Base-by-base conservation (phyloP, 2,329 filamentous ascomycete genomes). In the Arthrinium puccinioides region DNA sequence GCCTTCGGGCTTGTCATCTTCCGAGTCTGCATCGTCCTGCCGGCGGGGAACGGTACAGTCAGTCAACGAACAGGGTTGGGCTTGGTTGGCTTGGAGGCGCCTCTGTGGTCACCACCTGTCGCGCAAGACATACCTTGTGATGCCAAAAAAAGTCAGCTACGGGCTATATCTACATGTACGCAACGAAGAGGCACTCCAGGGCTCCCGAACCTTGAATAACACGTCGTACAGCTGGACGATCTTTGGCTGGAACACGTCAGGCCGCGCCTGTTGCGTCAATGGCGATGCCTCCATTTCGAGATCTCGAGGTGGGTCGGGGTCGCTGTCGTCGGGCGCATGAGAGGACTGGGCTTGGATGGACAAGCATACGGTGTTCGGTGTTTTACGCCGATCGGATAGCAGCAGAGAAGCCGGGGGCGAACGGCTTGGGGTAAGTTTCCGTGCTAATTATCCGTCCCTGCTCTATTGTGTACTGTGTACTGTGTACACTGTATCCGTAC, bases 221-320 rank as follows among this genome's bases (percentile, higher is more conserved):
- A 77, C 74, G 53, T 89, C 79, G 63, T 98, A 98, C 36, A 97
- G 78, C 60, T 84, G 75, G 43, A 94, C 84, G 49, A 98, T 86
- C 68, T 98, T 98, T 38, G 86, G 90, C 63, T 94, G 84, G 59
- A 98, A 96, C 27, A 83, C 78, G 61, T 94, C 84, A 38, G 90
- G 92, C 53, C 87, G 79, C 63, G 79, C 79, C 72, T 96, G 88
- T 64, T 94, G 88, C 40, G 89, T 95, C 57, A 98, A 76, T 46
- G 92, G 92, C 58, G 90, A 97, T 52, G 81, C 75, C 69, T 94
- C 87, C 87, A 94, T 94, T 32, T 37, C 46, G 33, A 26, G 21
- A 19, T 36, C 23, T 11, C 11, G 24, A 39, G 39, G 28, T 19
- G 29, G 27, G n/a, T n/a, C n/a, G n/a, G n/a, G n/a, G n/a, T n/a